Percentiles rank a stretch among this genome's conserved stretches.
phyloP scores from a whole-genome alignment of 1,284 basidiomycete genomes.

The Melampsora americana region DNA sequence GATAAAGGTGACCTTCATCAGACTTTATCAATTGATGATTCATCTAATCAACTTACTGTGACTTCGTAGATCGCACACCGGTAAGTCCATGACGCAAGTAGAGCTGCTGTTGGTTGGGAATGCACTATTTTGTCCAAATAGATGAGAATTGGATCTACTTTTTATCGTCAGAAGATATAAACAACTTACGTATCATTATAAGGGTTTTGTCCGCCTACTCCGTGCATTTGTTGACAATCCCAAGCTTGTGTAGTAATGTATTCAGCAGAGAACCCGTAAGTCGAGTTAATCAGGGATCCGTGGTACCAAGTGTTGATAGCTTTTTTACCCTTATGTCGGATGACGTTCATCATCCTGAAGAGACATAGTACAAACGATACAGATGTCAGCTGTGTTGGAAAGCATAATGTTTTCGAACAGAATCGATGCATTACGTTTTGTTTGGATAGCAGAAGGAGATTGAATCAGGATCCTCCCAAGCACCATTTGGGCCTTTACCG shows the following conservation, averaged over 20 bases:
- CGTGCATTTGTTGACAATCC: conserved; percentile 26
- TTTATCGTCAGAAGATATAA: not conserved
- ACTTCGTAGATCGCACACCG: conserved; percentile 35
- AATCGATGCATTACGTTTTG: conserved; percentile 36
- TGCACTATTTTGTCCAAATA: not conserved
- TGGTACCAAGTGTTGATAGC: conserved; percentile 32
- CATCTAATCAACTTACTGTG: conserved; percentile 5
- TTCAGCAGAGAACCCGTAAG: conserved; percentile 39
- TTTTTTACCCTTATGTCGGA: conserved; percentile 25
- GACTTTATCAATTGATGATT: not conserved
- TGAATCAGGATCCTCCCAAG: conserved; percentile 34
- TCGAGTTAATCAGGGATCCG: conserved; percentile 31
- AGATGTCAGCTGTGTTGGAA: not conserved
- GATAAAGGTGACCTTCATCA: not conserved
- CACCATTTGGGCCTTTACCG: conserved; percentile 35
- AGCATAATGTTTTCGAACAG: not conserved
- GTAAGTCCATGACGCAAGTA: conserved; percentile 26
- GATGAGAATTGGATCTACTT: not conserved
- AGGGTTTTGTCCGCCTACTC: conserved; percentile 20
- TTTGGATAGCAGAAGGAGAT: conserved; percentile 36
- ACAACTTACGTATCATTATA: conserved; percentile 26
- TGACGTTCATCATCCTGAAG: conserved; percentile 33
- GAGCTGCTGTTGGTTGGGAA: conserved; percentile 27
- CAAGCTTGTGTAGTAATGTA: conserved; percentile 39
- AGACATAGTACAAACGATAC: not conserved